Evolutionary conservation across 257 asterid genomes (phyloP).

Genomic region (Solanum okadae): DNA sequence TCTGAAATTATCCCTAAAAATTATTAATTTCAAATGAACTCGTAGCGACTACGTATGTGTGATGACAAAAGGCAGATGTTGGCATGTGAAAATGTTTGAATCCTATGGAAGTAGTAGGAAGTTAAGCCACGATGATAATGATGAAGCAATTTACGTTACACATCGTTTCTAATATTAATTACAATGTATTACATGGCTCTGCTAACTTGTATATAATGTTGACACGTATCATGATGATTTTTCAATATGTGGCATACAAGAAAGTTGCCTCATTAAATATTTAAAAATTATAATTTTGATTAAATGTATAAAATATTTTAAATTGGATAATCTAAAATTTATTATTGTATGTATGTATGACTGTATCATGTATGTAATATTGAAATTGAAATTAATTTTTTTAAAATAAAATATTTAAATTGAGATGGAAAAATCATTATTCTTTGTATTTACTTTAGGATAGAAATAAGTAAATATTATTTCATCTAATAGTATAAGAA

Average conservation of each 20-base stretch:
- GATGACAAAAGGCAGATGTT: neutral
- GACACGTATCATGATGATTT: conserved; percentile 3
- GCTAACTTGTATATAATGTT: neutral
- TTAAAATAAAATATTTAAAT: no score
- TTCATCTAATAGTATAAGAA: no score
- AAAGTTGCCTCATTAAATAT: neutral
- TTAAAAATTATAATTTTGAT: no score
- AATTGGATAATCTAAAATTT: neutral
- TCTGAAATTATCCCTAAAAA: no score
- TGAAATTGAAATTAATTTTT: no score
- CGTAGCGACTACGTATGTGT: neutral
- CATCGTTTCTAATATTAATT: neutral
- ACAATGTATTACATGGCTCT: neutral
- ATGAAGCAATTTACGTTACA: neutral
- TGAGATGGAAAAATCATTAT: neutral
- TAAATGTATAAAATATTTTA: no score
- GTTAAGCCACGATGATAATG: neutral
- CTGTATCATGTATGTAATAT: neutral
- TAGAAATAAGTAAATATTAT: neutral
- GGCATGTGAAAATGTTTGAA: neutral
- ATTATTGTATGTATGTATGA: neutral
- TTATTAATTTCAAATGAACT: no score
- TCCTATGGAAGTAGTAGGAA: neutral
- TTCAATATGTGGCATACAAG: neutral
- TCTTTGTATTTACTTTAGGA: neutral